Base-by-base conservation (phyloP, 192 early-diverging fungal genomes). In the Fimicolochytrium jonesii region DNA sequence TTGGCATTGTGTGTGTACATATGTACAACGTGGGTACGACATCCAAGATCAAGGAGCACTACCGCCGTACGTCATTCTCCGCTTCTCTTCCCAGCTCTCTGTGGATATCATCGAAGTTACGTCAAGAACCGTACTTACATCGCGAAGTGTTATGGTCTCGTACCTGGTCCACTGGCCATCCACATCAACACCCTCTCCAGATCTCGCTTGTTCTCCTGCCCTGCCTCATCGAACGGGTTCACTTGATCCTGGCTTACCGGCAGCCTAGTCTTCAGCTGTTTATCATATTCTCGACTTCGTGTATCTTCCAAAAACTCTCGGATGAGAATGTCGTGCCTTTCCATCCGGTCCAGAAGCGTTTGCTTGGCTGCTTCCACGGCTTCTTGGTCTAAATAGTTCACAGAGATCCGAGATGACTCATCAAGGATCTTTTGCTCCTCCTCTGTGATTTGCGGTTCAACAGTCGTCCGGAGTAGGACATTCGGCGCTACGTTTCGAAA, bases 91-190 rank as follows among this genome's bases (percentile, higher is more conserved):
- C 57, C 57, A 59, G 41, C 57, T 59, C 43, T 59, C 57, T 50
- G 26, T 20, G 26, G 26, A 50, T 13, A 50, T 13, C 18, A n/a
- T 41, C 10, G 10, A 11, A n/a, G 39, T 41, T n/a, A n/a, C n/a
- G 39, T 41, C 39, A 41, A n/a, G 10, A 41, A 11, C 10, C 10
- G 10, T n/a, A 41, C n/a, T 9, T 9, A 41, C 39, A 9, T n/a
- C 20, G 1, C 17, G 41, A 1, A 15, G 1, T n/a, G 41, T 42
- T 42, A n/a, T 42, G 17, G 41, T n/a, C 20, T 1, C 49, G n/a
- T 56, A 56, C 53, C 18, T 32, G 62, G 62, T 23, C 62, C 62
- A 29, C 62, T 55, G 23, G 51, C 17, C 51, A 55, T 55, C 62
- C 62, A 64, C 62, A 55, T 64, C 51, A 64, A 26, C 25, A 29